These are phyloP conservation scores for Termitomyces sp. DNA, from an alignment of 768 basidiomycete genomes.

Conservation along the genomic window DNA sequence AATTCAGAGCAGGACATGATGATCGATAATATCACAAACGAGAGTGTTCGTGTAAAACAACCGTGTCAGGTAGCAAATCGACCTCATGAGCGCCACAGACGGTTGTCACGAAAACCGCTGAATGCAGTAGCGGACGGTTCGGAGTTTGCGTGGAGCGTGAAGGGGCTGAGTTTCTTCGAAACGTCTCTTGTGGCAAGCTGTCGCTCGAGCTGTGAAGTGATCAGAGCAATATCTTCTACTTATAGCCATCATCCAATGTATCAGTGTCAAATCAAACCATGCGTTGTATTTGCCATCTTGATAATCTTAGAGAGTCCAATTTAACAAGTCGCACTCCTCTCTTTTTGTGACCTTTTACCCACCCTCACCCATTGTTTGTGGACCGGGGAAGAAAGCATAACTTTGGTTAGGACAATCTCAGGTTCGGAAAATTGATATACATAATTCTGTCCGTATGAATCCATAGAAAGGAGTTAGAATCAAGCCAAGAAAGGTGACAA, in stretches of 20 bases:
- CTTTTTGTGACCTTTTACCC: constrained; percentile 11
- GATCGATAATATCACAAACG: not conserved
- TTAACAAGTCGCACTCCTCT: not conserved
- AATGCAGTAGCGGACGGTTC: constrained; percentile 51
- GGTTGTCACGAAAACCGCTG: constrained; percentile 53
- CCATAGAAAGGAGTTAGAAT: constrained; percentile 36
- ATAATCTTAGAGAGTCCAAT: not conserved
- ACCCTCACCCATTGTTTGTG: not conserved
- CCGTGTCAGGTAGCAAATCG: constrained; percentile 17
- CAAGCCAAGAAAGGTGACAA: constrained; percentile 32
- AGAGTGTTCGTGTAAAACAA: not conserved
- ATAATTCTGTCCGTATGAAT: constrained; percentile 44
- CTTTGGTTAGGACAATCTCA: constrained; percentile 31
- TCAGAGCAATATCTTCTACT: constrained; percentile 59
- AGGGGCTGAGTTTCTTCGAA: not conserved
- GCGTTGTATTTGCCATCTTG: not conserved
- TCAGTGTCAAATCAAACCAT: not conserved
- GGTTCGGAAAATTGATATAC: constrained; percentile 50
- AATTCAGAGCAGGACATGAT: not conserved
- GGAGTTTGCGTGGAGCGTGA: constrained; percentile 14
- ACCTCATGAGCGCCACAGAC: constrained; percentile 40
- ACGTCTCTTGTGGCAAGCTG: constrained; percentile 20
- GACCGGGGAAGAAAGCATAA: not conserved
- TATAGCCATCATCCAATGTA: constrained; percentile 25
- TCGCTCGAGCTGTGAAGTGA: constrained; percentile 45